Base-by-base conservation (phyloP, 2,329 filamentous ascomycete genomes). In the Colletotrichum phormii region DNA sequence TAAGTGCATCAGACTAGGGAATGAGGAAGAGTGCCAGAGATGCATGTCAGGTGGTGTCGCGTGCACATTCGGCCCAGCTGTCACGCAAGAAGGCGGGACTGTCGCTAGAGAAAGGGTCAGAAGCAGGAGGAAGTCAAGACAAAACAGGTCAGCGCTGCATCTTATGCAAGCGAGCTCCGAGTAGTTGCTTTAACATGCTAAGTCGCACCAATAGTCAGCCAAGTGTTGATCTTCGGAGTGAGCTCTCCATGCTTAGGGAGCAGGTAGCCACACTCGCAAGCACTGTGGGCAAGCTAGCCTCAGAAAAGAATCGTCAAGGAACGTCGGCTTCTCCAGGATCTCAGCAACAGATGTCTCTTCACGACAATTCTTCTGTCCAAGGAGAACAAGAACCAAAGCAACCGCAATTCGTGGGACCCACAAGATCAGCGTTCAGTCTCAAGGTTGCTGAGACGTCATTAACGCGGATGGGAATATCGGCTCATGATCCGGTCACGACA, bases 401-500 rank as follows among this genome's bases (percentile, higher is more conserved):
- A 3, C 80, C 81, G 0, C 81, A 81, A 3, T 83, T 84, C 37
- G 77, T 83, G 12, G 82, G 82, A 0, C 80, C 81, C 1, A 83
- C 81, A 0, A 74, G 81, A 1, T 80, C 82, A 1, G 80, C 79
- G 0, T 83, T 80, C 64, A 79, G 81, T 4, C 75, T 84, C 9
- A 76, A 81, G 4, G 78, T 83, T 2, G 81, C 79, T 6, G 80
- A 83, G 54, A 76, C 77, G 0, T 81, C 82, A 0, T 74, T 84
- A 1, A 81, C 79, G 0, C 76, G 78, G 2, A 82, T 83, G 79
- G 82, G 82, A 2, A 82, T 83, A 0, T 71, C 67, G 2, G 63
- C 67, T 1, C 55, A 67, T 9, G 59, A 64, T n/a, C 15, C 67
- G 11, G 31, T 61, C 2, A 51, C 63, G 24, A 29, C 55, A 4